phyloP scores from a whole-genome alignment of 495 filamentous ascomycete genomes.

The Daldinia caldariorum region DNA sequence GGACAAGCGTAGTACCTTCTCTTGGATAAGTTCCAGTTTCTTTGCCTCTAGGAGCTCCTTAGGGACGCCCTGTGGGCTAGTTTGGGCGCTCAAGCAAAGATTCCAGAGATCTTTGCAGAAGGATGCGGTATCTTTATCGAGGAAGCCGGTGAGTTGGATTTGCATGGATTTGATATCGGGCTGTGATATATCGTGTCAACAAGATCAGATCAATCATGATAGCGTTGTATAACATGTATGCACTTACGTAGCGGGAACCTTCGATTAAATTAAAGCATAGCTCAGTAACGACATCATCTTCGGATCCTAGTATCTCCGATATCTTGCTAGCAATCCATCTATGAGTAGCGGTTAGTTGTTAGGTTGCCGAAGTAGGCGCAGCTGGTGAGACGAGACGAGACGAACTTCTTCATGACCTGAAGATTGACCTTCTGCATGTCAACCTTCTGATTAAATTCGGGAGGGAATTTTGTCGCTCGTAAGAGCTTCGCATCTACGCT shows the following conservation, averaged over 20 bases:
- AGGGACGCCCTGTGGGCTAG: constrained; percentile 87
- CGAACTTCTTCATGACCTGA: constrained; percentile 96
- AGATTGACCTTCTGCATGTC: constrained; percentile 97
- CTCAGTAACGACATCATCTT: constrained; percentile 95
- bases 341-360: constrained; percentile 39
- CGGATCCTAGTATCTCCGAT: constrained; percentile 83
- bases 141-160: constrained; percentile 91
- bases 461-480: constrained; percentile 90
- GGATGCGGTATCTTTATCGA: constrained; percentile 88
- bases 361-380: neutral
- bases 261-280: constrained; percentile 91
- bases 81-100: constrained; percentile 87
- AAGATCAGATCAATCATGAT: constrained; percentile 4
- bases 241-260: constrained; percentile 77
- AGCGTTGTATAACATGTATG: constrained; percentile 11
- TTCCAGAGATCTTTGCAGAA: constrained; percentile 98
- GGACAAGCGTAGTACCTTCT: constrained; percentile 70
- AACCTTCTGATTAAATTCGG: constrained; percentile 93
- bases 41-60: constrained; percentile 95
- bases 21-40: constrained; percentile 90
- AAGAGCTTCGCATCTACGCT: constrained; percentile 87
- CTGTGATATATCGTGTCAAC: constrained; percentile 57
- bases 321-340: constrained; percentile 95
- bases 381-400: constrained; percentile 8
- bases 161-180: constrained; percentile 95